These are phyloP conservation scores for Candida pseudofarinosa DNA, from an alignment of 805 yeast species.

Conservation along the genomic window DNA sequence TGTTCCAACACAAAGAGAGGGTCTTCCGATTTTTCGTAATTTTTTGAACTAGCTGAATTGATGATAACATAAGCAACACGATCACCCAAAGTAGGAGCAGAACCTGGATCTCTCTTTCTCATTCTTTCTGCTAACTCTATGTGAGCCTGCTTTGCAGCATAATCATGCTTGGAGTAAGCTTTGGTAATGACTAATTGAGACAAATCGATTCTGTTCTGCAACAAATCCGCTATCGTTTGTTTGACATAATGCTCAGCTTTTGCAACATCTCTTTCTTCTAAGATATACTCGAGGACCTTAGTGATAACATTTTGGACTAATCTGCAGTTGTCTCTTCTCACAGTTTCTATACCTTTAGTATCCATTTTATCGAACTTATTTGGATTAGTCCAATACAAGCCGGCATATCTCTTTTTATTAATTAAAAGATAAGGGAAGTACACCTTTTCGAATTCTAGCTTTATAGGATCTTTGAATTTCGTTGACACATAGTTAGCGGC, in stretches of 20 bases:
- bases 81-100: conserved; percentile 96
- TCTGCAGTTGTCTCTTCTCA: conserved; percentile 95
- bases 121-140: conserved; percentile 94
- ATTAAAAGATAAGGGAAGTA: conserved; percentile 91
- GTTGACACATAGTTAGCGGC: conserved; percentile 88
- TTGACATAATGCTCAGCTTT: conserved; percentile 85
- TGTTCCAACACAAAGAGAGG: conserved; percentile 91
- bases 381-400: conserved; percentile 91
- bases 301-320: conserved; percentile 93
- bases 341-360: conserved; percentile 97
- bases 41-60: conserved; percentile 71
- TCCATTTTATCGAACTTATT: conserved; percentile 95
- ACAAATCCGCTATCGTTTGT: conserved; percentile 79
- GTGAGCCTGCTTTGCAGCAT: conserved; percentile 96
- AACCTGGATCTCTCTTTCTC: conserved; percentile 94
- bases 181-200: conserved; percentile 92
- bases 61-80: conserved; percentile 96
- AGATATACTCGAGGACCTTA: conserved; percentile 75
- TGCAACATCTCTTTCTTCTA: conserved; percentile 81
- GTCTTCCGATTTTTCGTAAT: conserved; percentile 95
- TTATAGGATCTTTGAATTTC: conserved; percentile 79
- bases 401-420: conserved; percentile 96
- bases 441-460: conserved; percentile 93
- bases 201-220: conserved; percentile 89
- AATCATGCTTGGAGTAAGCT: conserved; percentile 83